Conservation (phyloP, 106 monocot species). For the Chionographis japonica region DNA sequence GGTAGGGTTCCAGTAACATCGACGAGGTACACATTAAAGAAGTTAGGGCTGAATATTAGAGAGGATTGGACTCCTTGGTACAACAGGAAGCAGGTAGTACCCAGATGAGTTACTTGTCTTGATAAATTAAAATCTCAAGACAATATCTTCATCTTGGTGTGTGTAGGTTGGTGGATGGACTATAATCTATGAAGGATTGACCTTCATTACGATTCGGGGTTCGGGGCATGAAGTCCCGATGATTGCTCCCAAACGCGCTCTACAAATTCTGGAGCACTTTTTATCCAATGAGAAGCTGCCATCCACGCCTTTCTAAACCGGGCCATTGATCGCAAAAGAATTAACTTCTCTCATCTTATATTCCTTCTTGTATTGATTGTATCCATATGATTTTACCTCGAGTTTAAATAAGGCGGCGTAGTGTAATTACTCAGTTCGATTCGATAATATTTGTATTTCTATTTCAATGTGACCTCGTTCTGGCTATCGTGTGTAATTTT, state of each 20-base stretch:
- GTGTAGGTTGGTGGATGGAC: constrained; percentile 42
- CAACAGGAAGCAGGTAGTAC: constrained; percentile 5
- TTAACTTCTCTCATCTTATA: too few species aligned
- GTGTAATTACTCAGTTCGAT: too few species aligned
- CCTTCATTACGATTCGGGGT: constrained; percentile 31
- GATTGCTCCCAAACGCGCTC: constrained; percentile 8
- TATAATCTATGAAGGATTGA: constrained; percentile 25
- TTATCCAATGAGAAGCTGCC: constrained; percentile 17
- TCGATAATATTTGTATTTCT: too few species aligned
- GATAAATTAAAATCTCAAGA: neutral
- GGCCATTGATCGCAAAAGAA: neutral
- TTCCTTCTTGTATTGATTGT: too few species aligned
- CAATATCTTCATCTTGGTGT: neutral
- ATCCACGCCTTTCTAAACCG: neutral
- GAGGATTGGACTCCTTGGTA: constrained; percentile 22
- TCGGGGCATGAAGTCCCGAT: constrained; percentile 35
- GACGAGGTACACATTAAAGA: constrained; percentile 24
- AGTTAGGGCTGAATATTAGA: constrained; percentile 14
- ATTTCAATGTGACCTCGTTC: too few species aligned
- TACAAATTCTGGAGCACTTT: constrained; percentile 16
- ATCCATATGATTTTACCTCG: too few species aligned
- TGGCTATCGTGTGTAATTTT: too few species aligned
- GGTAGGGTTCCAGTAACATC: constrained; percentile 25
- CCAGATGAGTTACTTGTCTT: neutral
- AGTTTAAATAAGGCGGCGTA: too few species aligned